These are phyloP conservation scores for Dactylonectria macrodidyma DNA, from an alignment of 2,329 filamentous ascomycete genomes.

Conservation along the genomic window DNA sequence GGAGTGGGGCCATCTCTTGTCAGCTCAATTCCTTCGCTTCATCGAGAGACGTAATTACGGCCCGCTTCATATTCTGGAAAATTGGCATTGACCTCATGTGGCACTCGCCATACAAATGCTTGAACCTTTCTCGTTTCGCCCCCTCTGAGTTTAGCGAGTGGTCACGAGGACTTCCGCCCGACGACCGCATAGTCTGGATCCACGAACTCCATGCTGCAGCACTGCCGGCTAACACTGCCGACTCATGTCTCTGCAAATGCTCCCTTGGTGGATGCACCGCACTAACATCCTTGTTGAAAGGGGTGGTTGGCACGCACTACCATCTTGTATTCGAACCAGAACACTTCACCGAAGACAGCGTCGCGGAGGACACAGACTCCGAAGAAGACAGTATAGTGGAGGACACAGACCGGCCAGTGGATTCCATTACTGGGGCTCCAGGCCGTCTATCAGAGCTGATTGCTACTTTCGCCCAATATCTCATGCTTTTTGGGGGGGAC, in stretches of 20 bases:
- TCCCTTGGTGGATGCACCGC: slow-evolving; percentile 11
- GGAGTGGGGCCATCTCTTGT: not conserved
- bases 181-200: not conserved
- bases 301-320: not conserved
- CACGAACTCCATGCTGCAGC: slow-evolving; percentile 7
- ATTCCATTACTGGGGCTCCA: not conserved
- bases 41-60: not conserved
- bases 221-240: slow-evolving; percentile 2
- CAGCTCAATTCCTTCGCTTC: slow-evolving; percentile 10
- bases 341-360: not conserved
- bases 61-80: not conserved
- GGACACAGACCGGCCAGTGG: not conserved
- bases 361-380: not conserved
- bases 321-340: not conserved
- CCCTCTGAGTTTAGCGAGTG: too few relatives aligned
- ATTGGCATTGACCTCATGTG: not conserved
- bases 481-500: not conserved
- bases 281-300: slow-evolving; percentile 6
- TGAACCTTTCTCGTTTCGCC: not conserved
- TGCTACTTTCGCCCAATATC: not conserved
- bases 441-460: not conserved
- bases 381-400: not conserved
- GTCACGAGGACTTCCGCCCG: not conserved
- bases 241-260: slow-evolving; percentile 7
- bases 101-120: not conserved